These are phyloP conservation scores for Tolypocladium guangdongense DNA, from an alignment of 2,329 filamentous ascomycete species.

Conservation along the genomic window DNA sequence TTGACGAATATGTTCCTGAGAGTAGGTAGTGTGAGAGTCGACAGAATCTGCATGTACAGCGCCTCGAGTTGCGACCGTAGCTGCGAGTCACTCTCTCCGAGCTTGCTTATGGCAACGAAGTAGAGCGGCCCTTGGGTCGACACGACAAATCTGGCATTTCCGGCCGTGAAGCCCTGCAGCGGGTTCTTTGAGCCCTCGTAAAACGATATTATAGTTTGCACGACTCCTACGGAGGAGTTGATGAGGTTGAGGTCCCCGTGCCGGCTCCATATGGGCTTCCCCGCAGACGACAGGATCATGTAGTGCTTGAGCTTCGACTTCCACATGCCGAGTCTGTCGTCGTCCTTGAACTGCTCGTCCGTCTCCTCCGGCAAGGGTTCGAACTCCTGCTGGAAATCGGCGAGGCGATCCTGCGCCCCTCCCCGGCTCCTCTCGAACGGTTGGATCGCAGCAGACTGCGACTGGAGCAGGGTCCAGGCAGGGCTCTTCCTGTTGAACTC, in stretches of 20 bases:
- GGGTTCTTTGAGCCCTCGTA: slow-evolving; percentile 73
- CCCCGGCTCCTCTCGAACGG: slow-evolving; percentile 46
- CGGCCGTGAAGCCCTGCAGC: slow-evolving; percentile 78
- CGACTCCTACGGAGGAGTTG: slow-evolving; percentile 86
- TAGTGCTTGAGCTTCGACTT: slow-evolving; percentile 94
- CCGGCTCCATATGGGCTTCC: slow-evolving; percentile 93
- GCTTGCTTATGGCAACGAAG: slow-evolving; percentile 82
- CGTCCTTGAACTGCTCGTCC: slow-evolving; percentile 33
- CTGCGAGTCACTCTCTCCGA: slow-evolving; percentile 87
- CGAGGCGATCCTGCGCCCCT: slow-evolving; percentile 40
- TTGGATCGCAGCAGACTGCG: slow-evolving; percentile 47
- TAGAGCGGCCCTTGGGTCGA: slow-evolving; percentile 79
- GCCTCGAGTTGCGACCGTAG: slow-evolving; percentile 81
- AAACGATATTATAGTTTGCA: slow-evolving; percentile 96
- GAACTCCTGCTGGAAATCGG: slow-evolving; percentile 68
- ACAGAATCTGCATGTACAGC: slow-evolving; percentile 95
- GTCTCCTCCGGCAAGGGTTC: slow-evolving; percentile 54
- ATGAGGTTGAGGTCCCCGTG: slow-evolving; percentile 86
- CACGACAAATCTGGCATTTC: slow-evolving; percentile 74
- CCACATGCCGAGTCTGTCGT: slow-evolving; percentile 61
- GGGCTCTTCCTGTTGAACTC: slow-evolving; percentile 54
- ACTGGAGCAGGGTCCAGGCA: slow-evolving; percentile 56
- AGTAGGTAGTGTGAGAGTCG: slow-evolving; percentile 81
- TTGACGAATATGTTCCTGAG: slow-evolving; percentile 80
- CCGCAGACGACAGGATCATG: slow-evolving; percentile 88